Conservation (phyloP, 345 rosid genomes). For the Gossypium turneri region DNA sequence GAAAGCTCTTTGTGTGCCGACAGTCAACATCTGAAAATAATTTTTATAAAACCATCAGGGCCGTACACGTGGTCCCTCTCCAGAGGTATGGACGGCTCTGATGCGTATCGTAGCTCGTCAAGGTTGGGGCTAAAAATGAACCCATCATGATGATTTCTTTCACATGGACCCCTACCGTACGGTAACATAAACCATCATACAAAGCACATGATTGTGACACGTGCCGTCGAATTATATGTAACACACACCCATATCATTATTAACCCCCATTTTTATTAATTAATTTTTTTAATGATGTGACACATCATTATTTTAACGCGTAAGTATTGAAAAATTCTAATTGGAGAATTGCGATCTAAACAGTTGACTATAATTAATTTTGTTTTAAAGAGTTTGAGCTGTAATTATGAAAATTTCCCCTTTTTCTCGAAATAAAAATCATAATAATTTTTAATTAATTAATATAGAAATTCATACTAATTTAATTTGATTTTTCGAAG, state of each 20-base stretch:
- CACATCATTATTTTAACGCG: neutral
- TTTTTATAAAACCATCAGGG: neutral
- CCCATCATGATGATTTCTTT: neutral
- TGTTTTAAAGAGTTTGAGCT: neutral
- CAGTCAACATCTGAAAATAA: neutral
- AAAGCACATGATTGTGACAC: slow-evolving; percentile 10
- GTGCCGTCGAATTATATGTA: neutral
- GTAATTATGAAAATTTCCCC: too few relatives aligned
- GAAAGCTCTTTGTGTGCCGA: neutral
- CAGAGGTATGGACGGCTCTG: neutral
- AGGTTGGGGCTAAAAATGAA: neutral
- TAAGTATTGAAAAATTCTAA: neutral
- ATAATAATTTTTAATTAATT: too few relatives aligned
- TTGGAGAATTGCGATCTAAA: neutral
- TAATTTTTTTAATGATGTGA: neutral
- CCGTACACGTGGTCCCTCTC: neutral
- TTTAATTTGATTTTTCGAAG: too few relatives aligned
- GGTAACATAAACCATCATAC: neutral
- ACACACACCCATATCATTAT: neutral
- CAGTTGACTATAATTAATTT: neutral
- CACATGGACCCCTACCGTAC: neutral
- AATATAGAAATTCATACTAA: too few relatives aligned
- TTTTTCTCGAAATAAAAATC: too few relatives aligned
- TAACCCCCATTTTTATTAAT: neutral
- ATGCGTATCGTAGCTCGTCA: slow-evolving; percentile 1